A percentile compares a stretch with the other conserved stretches of the same genome.
Conservation (phyloP, 305 asterid genomes). For the Fraxinus platypoda region DNA sequence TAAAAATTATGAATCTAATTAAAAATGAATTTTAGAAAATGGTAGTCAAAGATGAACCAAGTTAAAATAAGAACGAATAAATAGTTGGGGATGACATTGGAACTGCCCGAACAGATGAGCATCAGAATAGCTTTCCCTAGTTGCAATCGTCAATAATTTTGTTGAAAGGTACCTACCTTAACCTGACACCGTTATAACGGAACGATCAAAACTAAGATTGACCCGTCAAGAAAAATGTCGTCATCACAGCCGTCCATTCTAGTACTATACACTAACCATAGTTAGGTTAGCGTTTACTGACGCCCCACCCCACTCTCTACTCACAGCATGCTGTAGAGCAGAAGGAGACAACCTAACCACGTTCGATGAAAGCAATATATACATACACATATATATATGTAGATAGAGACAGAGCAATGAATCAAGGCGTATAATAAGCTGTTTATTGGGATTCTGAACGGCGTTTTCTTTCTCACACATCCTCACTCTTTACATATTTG, state of each 20-base stretch:
- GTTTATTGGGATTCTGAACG: constrained; percentile 46
- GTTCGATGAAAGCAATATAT: constrained; percentile 38
- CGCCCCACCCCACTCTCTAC: not conserved
- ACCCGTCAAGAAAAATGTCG: constrained; percentile 5
- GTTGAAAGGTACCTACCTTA: not conserved
- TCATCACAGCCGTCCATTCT: constrained; percentile 6
- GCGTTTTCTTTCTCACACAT: constrained; percentile 35
- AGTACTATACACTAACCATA: constrained; percentile 24
- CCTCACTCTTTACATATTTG: constrained; percentile 9
- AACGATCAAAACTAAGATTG: not conserved
- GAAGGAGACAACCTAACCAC: constrained; percentile 63
- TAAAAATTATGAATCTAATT: too few species aligned
- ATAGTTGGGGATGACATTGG: not conserved
- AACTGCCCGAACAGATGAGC: not conserved
- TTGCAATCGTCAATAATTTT: not conserved
- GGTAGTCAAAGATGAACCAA: too few species aligned
- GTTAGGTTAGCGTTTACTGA: constrained; percentile 24
- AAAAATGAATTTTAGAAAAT: too few species aligned
- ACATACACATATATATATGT: not conserved
- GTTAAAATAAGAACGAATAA: too few species aligned
- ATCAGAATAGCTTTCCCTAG: not conserved
- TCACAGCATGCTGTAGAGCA: constrained; percentile 35
- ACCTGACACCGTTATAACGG: not conserved
- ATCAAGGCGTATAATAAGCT: constrained; percentile 32
- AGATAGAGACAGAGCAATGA: not conserved